Base-by-base conservation (phyloP, 352 stramenopile genomes). In the Aphanomyces cochlioides region DNA sequence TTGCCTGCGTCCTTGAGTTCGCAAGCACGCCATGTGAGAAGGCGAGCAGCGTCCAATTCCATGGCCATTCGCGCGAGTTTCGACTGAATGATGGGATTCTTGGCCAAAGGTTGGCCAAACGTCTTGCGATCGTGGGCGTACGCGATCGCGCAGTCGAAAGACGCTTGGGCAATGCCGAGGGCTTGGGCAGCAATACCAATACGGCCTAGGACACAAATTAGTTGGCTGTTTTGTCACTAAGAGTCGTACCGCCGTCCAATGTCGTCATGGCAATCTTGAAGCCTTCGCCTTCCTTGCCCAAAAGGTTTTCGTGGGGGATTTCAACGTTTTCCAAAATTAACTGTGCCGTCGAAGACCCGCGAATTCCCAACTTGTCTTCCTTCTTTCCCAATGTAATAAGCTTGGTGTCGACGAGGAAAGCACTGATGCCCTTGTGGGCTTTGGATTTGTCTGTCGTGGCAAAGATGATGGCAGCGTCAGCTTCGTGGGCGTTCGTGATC, bases 311-410 rank as follows among this genome's bases (percentile, higher is more conserved):
- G 73, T 96, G 96, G 6, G 96, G 94, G 63, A 99, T 89, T 39
- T 90, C 81, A 57, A 86, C 90, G 74, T 97, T 87, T 59, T 99
- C 96, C 56, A 99, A 95, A 72, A 98, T 98, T 40, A 99, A 79
- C 74, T 98, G 98, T 34, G 90, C 85, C 3, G 96, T 99, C n/a
- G 92, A 98, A 28, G 93, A 98, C 21, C 84, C 96, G 12, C 96
- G 83, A 59, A 99, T 99, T n/a, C 96, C 96, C 17, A 99, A 79
- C 74, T 99, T 99, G 75, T 99, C 96, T 77, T 99, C 96, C 74
- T 98, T 98, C 76, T 97, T 98, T 67, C 96, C 96, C 21, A 99
- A 79, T 47, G 90, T 97, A 69, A 98, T 98, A 34, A 84, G 80
- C 75, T 96, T 81, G 28, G 84, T 97, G 13, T 92, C 90, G 47